Conservation (phyloP, 139 green algal species). For the Parachlorella kessleri region DNA sequence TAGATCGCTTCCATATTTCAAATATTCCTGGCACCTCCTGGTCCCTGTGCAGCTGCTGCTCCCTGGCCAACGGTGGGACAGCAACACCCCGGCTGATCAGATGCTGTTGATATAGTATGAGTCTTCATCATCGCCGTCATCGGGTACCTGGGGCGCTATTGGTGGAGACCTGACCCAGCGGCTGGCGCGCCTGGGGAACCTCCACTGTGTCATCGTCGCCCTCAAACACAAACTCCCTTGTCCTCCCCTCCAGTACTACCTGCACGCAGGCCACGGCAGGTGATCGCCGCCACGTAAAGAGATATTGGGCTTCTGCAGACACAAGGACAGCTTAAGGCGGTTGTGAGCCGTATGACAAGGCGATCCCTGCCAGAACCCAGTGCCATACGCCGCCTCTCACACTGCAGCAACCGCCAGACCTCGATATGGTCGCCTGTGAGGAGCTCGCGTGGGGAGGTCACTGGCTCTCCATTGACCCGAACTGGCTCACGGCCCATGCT, state of each 20-base stretch:
- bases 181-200: constrained; percentile 8
- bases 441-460: constrained; percentile 35
- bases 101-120: no score
- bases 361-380: not conserved
- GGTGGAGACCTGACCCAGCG: not conserved
- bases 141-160: no score
- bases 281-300: no score
- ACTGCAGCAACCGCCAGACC: constrained; percentile 15
- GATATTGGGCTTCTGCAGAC: no score
- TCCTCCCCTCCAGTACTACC: constrained; percentile 45
- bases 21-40: no score
- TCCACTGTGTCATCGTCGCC: constrained; percentile 41
- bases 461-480: constrained; percentile 36
- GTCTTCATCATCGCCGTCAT: no score
- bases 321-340: not conserved
- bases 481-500: constrained; percentile 48
- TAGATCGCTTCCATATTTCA: no score
- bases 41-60: no score
- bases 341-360: not conserved
- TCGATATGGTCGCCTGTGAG: constrained; percentile 50
- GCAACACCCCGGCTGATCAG: no score
- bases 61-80: no score
- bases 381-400: no score
- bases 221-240: constrained; percentile 43
- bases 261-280: not conserved